Percentiles rank a stretch among this genome's conserved stretches.
These are phyloP conservation scores for Prunus persica DNA, from an alignment of 306 rosid genomes.

Conservation along the genomic window Prunus_persica_NCBIv2 NC_034015.1:20372001-20372500, in stretches of 20 bases:
- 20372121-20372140: not conserved
- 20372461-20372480: constrained; percentile 73
- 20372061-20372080: not conserved
- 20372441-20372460: constrained; percentile 78
- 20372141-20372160: not conserved
- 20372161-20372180: not conserved
- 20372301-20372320: not conserved
- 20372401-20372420: constrained; percentile 94
- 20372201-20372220: not conserved
- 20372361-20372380: constrained; percentile 83
- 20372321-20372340: constrained; percentile 17
- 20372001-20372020: constrained; percentile 91
- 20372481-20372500: constrained; percentile 83
- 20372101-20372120: not conserved
- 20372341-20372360: constrained; percentile 66
- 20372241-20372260: not conserved
- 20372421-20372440: constrained; percentile 99
- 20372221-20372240: not conserved
- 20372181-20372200: not conserved
- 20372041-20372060: not conserved
- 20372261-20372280: not conserved
- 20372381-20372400: constrained; percentile 84
- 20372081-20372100: not conserved
- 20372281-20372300: not conserved
- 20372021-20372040: constrained; percentile 24